Base-by-base conservation (phyloP, 1,284 basidiomycete genomes). In the Moesziomyces aphidis region DNA sequence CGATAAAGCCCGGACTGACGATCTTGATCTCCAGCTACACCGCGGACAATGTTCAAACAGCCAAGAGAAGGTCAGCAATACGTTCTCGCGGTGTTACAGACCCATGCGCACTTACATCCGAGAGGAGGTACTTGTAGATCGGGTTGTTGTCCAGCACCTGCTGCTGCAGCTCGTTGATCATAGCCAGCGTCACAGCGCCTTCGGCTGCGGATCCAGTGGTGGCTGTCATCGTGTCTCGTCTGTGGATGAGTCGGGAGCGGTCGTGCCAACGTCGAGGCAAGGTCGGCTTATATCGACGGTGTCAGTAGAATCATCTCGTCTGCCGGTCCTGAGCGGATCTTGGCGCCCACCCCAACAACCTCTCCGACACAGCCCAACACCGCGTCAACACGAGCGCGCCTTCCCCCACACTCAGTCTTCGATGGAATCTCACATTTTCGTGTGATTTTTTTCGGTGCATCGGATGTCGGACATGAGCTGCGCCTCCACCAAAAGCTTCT, bases 61-160 rank as follows among this genome's bases (percentile, higher is more conserved):
- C 15, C 17, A 19, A 42, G 17, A 42, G 7, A 42, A 42, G 15
- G 15, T 42, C 15, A 42, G 39, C 39, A 1, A 17, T 15, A 11
- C 31, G 13, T 4, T 34, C 31, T 11, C 31, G 31, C 31, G 26
- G 26, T 11, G 31, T 13, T 10, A 11, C 9, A 34, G 31, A 34
- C 31, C 31, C 10, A 34, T 34, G 31, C 17, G 11, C 6, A 60
- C 72, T 67, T 34, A 76, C 66, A 49, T 73, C 70, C 7, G 60
- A 63, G n/a, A 76, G 47, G 26, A 76, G 66, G 36, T 73, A 76
- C 54, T 73, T 63, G 67, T 76, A 76, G 61, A 76, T 73, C 21
- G 74, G 74, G 36, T 69, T 73, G 53, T 67, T 66, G 23, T 69
- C 70, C 13, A 76, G 50, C 26, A 76, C 62, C 36, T 66, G 53